Conservation (phyloP, 805 yeast species). For the Ogataea thermomethanolica region DNA sequence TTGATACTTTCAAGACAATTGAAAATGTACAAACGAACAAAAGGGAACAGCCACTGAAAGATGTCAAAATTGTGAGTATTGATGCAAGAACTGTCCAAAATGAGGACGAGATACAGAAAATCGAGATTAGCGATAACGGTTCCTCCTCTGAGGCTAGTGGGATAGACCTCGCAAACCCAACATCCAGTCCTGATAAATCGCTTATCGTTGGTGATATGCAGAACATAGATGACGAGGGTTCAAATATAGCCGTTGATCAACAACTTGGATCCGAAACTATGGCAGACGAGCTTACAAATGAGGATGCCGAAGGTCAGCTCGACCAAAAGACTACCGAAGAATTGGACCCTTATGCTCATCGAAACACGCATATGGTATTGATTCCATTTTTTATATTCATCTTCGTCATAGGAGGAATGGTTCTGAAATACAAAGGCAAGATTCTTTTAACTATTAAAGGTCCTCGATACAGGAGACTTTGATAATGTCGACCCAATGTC, state of each 20-base stretch:
- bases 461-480: conserved; percentile 30
- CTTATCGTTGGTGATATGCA: no score
- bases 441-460: conserved; percentile 24
- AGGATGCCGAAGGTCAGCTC: no score
- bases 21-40: conserved; percentile 51
- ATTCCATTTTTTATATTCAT: conserved; percentile 17
- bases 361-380: conserved; percentile 12
- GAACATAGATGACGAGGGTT: no score
- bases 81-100: conserved; percentile 4
- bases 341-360: background rate
- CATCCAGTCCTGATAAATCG: no score
- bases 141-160: no score
- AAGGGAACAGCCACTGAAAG: conserved; percentile 40
- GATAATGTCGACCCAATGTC: background rate
- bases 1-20: conserved; percentile 56
- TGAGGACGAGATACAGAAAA: background rate
- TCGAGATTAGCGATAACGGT: background rate
- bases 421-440: conserved; percentile 20
- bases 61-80: conserved; percentile 37
- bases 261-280: no score
- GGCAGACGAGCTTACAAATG: no score
- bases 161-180: no score
- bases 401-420: conserved; percentile 10
- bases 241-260: no score
- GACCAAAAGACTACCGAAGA: background rate